Evolutionary conservation across 192 early-diverging fungal species (phyloP), one percentile per base, ranked within the genome.

Genomic region (Podila epicladia): DNA sequence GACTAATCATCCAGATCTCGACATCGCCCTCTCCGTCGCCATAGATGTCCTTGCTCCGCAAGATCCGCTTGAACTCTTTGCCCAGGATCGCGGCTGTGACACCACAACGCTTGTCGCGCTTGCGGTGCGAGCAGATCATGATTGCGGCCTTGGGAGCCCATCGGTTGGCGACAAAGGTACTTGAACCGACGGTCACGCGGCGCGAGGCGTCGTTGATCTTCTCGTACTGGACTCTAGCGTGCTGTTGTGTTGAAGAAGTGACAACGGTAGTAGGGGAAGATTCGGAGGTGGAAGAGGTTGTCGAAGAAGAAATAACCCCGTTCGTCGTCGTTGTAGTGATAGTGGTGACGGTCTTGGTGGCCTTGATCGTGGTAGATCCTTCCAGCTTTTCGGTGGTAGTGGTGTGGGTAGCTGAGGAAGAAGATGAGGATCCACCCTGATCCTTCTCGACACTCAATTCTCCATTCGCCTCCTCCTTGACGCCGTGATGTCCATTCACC

Each of bases 31-130:
- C 87, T 11, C 76, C 71, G 62, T 88, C 87, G 15, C 77, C 77
- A 68, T 74, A 66, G 29, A 90, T 82, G 31, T 88, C 84, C 57
- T 80, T 82, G 48, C 80, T 64, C 24, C 84, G 69, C 58, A 90
- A 68, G 29, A 85, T 60, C 3, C 82, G 64, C 29, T 83, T 82
- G 67, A 90, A 89, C 65, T 89, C 87, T n/a, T 85, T 73, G 12
- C 72, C 67, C 28, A 90, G 71, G 45, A 90, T 74, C 11, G 86
- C 84, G 0, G 85, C 89, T 2, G 86, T 86, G 2, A 87, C 70
- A 33, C 87, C 86, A 71, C 89, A 90, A 2, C 87, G 79, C 70
- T 90, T 90, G 68, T 90, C 89, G 51, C 89, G 82, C n/a, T 72
- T 76, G 13, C 69, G 55, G 65, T 90, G 89, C 15, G 89, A 90